These are phyloP conservation scores for Penicillium sp. DNA, from an alignment of 2,329 filamentous ascomycete species.

Conservation along the genomic window DNA sequence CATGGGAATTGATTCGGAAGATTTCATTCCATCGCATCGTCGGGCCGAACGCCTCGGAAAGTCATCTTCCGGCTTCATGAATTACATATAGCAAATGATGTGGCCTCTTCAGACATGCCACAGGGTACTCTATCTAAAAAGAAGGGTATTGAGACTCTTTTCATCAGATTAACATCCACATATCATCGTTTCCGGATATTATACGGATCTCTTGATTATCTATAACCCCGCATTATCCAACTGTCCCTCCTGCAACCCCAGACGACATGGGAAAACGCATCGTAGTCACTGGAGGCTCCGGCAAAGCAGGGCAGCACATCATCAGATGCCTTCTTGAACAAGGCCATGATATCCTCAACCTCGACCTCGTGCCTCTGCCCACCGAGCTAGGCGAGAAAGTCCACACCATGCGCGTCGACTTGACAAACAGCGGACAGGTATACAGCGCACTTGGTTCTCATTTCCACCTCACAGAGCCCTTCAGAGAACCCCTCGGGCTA, in stretches of 20 bases:
- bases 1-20: background rate
- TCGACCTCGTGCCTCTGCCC: slow-evolving; percentile 52
- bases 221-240: slow-evolving; percentile 4
- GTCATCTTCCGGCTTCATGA: slow-evolving; percentile 2
- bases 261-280: slow-evolving; percentile 40
- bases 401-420: slow-evolving; percentile 56
- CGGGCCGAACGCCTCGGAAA: slow-evolving; percentile 3
- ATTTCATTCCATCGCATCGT: background rate
- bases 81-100: background rate
- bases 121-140: background rate
- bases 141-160: too few species aligned
- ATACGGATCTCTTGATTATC: background rate
- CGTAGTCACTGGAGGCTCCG: slow-evolving; percentile 57
- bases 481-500: slow-evolving; percentile 40
- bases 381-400: slow-evolving; percentile 41
- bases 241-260: background rate
- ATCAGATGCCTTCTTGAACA: slow-evolving; percentile 53
- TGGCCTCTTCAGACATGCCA: background rate
- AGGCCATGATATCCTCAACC: slow-evolving; percentile 55
- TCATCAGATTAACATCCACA: too few species aligned
- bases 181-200: background rate
- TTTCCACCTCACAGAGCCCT: slow-evolving; percentile 50
- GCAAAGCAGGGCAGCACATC: slow-evolving; percentile 57
- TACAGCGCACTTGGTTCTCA: slow-evolving; percentile 58
- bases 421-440: slow-evolving; percentile 56